Evolutionary conservation across 1,284 basidiomycete species (phyloP).

Genomic region (Phaffia rhodozyma): DNA sequence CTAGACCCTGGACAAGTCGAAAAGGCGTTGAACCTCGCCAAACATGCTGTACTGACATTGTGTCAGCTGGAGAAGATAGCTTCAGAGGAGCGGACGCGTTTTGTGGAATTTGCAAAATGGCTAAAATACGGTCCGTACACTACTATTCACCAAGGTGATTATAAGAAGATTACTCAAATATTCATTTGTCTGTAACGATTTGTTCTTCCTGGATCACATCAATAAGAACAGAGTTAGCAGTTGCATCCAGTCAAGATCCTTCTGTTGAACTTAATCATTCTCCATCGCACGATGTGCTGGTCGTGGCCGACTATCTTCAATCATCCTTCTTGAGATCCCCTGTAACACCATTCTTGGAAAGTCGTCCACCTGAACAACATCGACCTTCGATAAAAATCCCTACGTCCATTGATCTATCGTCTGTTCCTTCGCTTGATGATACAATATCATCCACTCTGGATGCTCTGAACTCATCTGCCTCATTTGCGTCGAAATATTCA

Average conservation of each 20-base stretch:
- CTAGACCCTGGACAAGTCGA: not conserved
- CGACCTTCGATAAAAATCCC: not conserved
- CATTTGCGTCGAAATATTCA: too few relatives aligned
- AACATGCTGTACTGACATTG: not conserved
- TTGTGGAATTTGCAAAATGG: slow-evolving; percentile 8
- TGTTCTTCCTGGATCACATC: not conserved
- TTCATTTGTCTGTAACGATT: not conserved
- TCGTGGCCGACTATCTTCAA: slow-evolving; percentile 16
- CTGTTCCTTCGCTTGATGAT: too few relatives aligned
- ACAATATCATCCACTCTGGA: too few relatives aligned
- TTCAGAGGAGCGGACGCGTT: not conserved
- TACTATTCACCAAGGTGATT: not conserved
- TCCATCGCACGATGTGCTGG: slow-evolving; percentile 12
- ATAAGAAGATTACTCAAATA: not conserved
- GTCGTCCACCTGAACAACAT: not conserved
- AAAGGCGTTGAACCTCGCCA: not conserved
- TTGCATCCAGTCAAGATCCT: not conserved
- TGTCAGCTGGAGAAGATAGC: slow-evolving; percentile 6
- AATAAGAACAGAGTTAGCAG: slow-evolving; percentile 4
- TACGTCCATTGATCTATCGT: not conserved
- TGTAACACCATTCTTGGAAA: slow-evolving; percentile 4
- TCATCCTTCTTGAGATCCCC: not conserved
- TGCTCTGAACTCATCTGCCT: too few relatives aligned
- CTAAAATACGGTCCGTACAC: slow-evolving; percentile 4
- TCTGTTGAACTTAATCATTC: not conserved